Evolutionary conservation across 805 yeast species (phyloP).

Genomic region (Huiozyma sinensis): DNA sequence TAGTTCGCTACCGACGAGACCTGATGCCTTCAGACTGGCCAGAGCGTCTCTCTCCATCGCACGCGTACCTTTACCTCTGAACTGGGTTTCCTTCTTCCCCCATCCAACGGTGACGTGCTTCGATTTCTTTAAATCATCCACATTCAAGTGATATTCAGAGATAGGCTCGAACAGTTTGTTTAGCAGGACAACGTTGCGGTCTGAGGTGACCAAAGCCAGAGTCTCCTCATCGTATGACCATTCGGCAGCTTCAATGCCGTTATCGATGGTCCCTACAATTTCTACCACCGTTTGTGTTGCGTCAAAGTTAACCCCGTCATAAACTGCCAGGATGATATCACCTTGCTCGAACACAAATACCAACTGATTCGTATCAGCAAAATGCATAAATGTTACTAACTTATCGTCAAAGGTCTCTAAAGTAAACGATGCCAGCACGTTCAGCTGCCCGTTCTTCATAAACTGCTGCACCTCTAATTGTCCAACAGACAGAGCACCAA

Average conservation of each 20-base stretch:
- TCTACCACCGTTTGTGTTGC: constrained; percentile 47
- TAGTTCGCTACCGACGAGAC: constrained; percentile 54
- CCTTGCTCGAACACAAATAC: constrained; percentile 65
- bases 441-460: constrained; percentile 49
- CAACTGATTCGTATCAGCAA: constrained; percentile 56
- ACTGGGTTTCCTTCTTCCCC: constrained; percentile 97
- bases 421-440: constrained; percentile 52
- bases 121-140: constrained; percentile 55
- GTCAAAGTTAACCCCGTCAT: constrained; percentile 37
- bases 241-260: constrained; percentile 55
- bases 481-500: constrained; percentile 46
- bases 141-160: constrained; percentile 46
- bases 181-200: constrained; percentile 50
- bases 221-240: constrained; percentile 95
- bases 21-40: constrained; percentile 41
- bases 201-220: constrained; percentile 54
- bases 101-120: constrained; percentile 95
- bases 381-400: constrained; percentile 51
- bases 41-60: constrained; percentile 56
- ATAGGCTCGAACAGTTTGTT: constrained; percentile 74
- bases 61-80: constrained; percentile 85
- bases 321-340: constrained; percentile 58
- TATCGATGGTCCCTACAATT: constrained; percentile 77
- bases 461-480: constrained; percentile 68
- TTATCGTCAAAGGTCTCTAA: constrained; percentile 31